Percentiles rank a stretch among this genome's conserved stretches.
These are phyloP conservation scores for Malus hybrid DNA, from an alignment of 331 rosid species.

Conservation along the genomic window DNA sequence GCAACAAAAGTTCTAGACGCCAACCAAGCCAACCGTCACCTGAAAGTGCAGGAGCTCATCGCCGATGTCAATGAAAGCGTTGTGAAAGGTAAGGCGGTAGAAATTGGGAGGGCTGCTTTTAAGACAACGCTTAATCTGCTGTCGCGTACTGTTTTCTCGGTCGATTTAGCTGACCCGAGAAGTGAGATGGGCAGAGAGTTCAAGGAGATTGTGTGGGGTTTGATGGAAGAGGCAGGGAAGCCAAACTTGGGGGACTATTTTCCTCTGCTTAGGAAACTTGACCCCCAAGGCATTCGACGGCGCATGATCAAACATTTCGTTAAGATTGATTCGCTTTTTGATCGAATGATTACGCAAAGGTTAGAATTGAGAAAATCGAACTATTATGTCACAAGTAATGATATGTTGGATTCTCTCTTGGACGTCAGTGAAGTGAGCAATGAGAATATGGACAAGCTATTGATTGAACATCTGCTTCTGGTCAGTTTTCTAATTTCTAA, in stretches of 20 bases:
- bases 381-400: neutral
- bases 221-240: conserved; percentile 25
- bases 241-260: conserved; percentile 18
- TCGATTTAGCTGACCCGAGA: conserved; percentile 21
- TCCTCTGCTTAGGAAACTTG: conserved; percentile 10
- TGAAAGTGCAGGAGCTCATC: conserved; percentile 34
- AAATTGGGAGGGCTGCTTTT: conserved; percentile 27
- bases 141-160: conserved; percentile 28
- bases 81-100: conserved; percentile 9
- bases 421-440: neutral
- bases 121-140: conserved; percentile 17
- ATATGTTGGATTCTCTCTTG: neutral
- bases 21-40: conserved; percentile 12
- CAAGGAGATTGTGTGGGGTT: conserved; percentile 20
- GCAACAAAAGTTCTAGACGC: conserved; percentile 25
- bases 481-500: conserved; percentile 7
- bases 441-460: neutral
- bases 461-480: neutral
- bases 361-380: neutral
- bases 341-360: neutral
- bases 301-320: neutral
- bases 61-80: conserved; percentile 2
- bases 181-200: conserved; percentile 24
- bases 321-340: conserved; percentile 2
- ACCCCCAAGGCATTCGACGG: conserved; percentile 6